These are phyloP conservation scores for Citrus australasica DNA, from an alignment of 345 rosid genomes.

Conservation along the genomic window DNA sequence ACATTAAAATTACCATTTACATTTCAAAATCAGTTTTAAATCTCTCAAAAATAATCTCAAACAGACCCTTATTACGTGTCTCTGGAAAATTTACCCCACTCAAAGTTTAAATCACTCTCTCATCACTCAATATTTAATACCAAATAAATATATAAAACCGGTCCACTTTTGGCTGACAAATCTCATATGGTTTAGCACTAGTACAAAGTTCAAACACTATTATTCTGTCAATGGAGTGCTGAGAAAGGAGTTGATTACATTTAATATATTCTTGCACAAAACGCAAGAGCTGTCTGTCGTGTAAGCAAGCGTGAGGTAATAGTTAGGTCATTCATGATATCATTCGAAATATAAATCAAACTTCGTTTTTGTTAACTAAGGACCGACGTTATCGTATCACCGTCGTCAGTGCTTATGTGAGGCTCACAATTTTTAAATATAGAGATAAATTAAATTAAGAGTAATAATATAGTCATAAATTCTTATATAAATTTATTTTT, in stretches of 20 bases:
- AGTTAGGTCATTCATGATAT: background rate
- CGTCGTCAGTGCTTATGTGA: background rate
- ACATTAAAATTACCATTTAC: too few species aligned
- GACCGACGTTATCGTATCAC: background rate
- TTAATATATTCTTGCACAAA: background rate
- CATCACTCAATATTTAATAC: too few species aligned
- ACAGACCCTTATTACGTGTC: too few species aligned
- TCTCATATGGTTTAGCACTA: too few species aligned
- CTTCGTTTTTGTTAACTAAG: background rate
- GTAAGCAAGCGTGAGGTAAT: too few species aligned
- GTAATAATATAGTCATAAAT: accelerated
- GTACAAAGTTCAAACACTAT: too few species aligned
- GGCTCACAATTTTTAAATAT: background rate
- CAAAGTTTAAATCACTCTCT: too few species aligned
- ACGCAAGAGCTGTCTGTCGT: background rate
- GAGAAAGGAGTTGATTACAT: background rate
- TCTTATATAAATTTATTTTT: too few species aligned
- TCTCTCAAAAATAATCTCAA: accelerated
- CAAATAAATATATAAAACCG: too few species aligned
- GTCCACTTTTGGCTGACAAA: too few species aligned
- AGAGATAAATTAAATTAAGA: background rate
- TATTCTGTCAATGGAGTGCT: background rate
- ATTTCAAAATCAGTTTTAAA: too few species aligned
- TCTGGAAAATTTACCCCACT: too few species aligned
- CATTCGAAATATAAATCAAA: background rate